Evolutionary conservation across 148 eudicot genomes (phyloP), one percentile per base, ranked within the genome.

Genomic region (Vaccinium macrocarpon): DNA sequence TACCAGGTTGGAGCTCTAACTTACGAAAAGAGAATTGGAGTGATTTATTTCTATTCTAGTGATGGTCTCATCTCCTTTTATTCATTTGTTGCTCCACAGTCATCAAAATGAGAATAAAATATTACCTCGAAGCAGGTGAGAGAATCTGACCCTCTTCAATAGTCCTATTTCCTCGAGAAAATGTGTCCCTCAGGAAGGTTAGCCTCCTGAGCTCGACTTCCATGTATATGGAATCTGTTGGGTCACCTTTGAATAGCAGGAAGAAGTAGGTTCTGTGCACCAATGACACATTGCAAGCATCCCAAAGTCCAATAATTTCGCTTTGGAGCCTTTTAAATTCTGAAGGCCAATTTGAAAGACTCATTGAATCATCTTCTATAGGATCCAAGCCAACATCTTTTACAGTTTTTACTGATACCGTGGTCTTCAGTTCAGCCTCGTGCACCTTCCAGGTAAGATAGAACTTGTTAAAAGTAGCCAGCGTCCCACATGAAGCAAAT

Each of bases 181-280:
- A 95, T 77, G 92, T 90, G 52, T 92, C 92, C 84, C 90, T 91
- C 62, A 95, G 89, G 89, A 89, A 93, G 49, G 90, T 86, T 81
- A 95, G 86, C 86, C 98, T 90, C 84, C 98, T 87, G 38, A 92
- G 89, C 87, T 97, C 99, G 13, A 97, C 99, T 83, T 97, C 94
- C 93, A 97, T 85, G 91, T 95, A 97, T 85, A 97, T 89, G 77
- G 95, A 89, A 88, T 97, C 99, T 5, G 92, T 78, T 5, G 90
- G 94, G 76, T 93, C 96, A 38, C 91, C 93, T 78, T 92, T 93
- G 80, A 95, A 97, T 55, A 95, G 91, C 55, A 97, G 88, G 91
- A 91, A 97, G 90, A 95, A 94, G 84, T 90, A 90, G 56, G 98
- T 93, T 84, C 98, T 94, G 88, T 97, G 98, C 81, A 95, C 93